Percentiles rank a stretch among this genome's conserved stretches.
phyloP scores from a whole-genome alignment of 768 basidiomycete species.

The Auricularia auricula-judae region DNA sequence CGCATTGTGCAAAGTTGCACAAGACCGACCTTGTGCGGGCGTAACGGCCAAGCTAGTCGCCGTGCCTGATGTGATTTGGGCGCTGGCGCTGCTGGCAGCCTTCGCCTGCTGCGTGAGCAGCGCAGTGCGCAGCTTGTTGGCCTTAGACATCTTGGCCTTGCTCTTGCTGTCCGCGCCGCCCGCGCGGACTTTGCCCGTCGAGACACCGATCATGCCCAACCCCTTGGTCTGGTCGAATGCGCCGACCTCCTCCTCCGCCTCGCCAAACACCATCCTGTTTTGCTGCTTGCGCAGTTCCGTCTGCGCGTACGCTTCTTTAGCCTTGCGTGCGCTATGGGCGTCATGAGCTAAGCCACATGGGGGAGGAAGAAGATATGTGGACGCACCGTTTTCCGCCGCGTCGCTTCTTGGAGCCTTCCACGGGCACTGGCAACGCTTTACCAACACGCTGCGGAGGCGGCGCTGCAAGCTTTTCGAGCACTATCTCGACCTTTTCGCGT shows the following conservation, averaged over 20 bases:
- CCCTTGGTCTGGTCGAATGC: conserved; percentile 98
- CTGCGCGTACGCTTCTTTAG: conserved; percentile 96
- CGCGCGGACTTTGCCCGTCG: conserved; percentile 83
- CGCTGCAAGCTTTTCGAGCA: conserved; percentile 82
- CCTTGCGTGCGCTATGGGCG: conserved; percentile 70
- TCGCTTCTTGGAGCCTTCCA: conserved; percentile 91
- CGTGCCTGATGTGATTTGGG: conserved; percentile 50
- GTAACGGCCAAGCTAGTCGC: conserved; percentile 90
- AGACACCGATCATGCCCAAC: conserved; percentile 87
- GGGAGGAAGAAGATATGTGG: neutral
- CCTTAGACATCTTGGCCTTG: conserved; percentile 90
- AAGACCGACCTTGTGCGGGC: conserved; percentile 73
- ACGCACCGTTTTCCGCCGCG: conserved; percentile 86
- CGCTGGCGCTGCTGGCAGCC: conserved; percentile 30
- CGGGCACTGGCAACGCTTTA: conserved; percentile 89
- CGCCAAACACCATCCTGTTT: conserved; percentile 93
- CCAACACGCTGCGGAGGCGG: conserved; percentile 89
- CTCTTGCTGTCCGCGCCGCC: conserved; percentile 81
- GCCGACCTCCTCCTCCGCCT: conserved; percentile 91
- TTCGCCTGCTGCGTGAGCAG: conserved; percentile 71
- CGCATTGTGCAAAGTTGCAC: neutral
- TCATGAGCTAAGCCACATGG: neutral
- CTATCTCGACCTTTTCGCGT: conserved; percentile 84
- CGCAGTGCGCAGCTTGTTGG: conserved; percentile 83
- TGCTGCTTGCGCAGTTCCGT: conserved; percentile 95